Evolutionary conservation across 2,329 filamentous ascomycete genomes (phyloP).

Genomic region (Monilinia vaccinii-corymbosi): DNA sequence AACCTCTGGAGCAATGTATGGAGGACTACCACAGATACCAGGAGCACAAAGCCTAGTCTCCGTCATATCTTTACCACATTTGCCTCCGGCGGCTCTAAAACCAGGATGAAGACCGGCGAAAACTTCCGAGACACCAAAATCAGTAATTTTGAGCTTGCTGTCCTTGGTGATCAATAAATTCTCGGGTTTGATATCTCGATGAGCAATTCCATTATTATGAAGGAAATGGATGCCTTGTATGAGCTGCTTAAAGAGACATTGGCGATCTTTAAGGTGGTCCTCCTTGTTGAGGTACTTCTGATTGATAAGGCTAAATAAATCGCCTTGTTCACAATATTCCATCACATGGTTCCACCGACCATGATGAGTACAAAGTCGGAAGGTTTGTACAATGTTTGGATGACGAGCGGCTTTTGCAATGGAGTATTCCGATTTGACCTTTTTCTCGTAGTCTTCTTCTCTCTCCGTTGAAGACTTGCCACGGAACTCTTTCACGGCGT

Average conservation of each 20-base stretch:
- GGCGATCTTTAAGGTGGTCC: slow-evolving; percentile 57
- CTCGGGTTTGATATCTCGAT: slow-evolving; percentile 85
- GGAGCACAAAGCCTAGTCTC: slow-evolving; percentile 64
- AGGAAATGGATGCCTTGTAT: slow-evolving; percentile 75
- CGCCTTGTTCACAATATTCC: slow-evolving; percentile 81
- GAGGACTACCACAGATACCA: slow-evolving; percentile 75
- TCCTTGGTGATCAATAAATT: slow-evolving; percentile 72
- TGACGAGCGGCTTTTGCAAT: slow-evolving; percentile 80
- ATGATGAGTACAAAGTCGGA: slow-evolving; percentile 61
- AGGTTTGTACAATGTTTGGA: slow-evolving; percentile 77
- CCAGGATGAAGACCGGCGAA: slow-evolving; percentile 78
- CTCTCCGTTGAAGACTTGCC: slow-evolving; percentile 61
- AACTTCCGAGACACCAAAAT: slow-evolving; percentile 84
- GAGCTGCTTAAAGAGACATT: slow-evolving; percentile 85
- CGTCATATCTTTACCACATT: slow-evolving; percentile 65
- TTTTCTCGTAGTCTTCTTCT: slow-evolving; percentile 69
- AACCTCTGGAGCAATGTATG: slow-evolving; percentile 83
- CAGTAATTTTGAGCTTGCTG: slow-evolving; percentile 80
- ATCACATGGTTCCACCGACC: slow-evolving; percentile 84
- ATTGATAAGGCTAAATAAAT: slow-evolving; percentile 67
- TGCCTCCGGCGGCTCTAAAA: slow-evolving; percentile 59
- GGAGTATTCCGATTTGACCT: slow-evolving; percentile 85
- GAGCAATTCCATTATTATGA: slow-evolving; percentile 75
- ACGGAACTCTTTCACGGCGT: slow-evolving; percentile 83
- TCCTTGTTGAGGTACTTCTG: slow-evolving; percentile 58